Evolutionary conservation across 2,329 filamentous ascomycete genomes (phyloP).

Genomic region (Fusarium buxicola): DNA sequence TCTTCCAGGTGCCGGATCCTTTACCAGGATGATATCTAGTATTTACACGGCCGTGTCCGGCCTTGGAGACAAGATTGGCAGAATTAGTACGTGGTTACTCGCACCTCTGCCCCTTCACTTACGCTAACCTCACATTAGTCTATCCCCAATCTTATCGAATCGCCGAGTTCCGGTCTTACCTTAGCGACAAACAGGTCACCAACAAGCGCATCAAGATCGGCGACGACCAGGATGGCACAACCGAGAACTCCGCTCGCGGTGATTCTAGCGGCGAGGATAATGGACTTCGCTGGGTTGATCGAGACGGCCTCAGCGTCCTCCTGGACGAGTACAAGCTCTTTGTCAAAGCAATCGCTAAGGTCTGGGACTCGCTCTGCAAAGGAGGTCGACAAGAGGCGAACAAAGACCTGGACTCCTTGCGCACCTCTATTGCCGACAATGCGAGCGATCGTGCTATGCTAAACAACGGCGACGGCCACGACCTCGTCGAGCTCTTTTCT

Average conservation of each 20-base stretch:
- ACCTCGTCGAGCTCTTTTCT: slow-evolving; percentile 40
- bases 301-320: slow-evolving; percentile 36
- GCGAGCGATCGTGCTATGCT: slow-evolving; percentile 32
- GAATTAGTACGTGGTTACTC: slow-evolving; percentile 35
- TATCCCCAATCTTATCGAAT: slow-evolving; percentile 41
- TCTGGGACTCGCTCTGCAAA: slow-evolving; percentile 35
- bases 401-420: slow-evolving; percentile 40
- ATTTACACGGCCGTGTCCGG: slow-evolving; percentile 44
- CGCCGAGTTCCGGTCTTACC: slow-evolving; percentile 41
- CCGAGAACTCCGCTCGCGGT: neutral
- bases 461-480: slow-evolving; percentile 20
- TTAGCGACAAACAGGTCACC: slow-evolving; percentile 35
- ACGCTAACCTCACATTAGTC: slow-evolving; percentile 33
- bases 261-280: neutral
- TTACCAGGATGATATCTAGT: slow-evolving; percentile 48
- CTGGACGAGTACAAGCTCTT: slow-evolving; percentile 42
- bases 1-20: slow-evolving; percentile 29
- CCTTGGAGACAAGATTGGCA: slow-evolving; percentile 43
- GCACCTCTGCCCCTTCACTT: neutral
- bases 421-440: slow-evolving; percentile 37
- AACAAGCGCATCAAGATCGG: slow-evolving; percentile 47
- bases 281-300: slow-evolving; percentile 45
- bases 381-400: slow-evolving; percentile 43
- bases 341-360: slow-evolving; percentile 33
- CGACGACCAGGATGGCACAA: slow-evolving; percentile 20